These are phyloP conservation scores for Candida krabiensis DNA, from an alignment of 805 yeast genomes.

Conservation along the genomic window DNA sequence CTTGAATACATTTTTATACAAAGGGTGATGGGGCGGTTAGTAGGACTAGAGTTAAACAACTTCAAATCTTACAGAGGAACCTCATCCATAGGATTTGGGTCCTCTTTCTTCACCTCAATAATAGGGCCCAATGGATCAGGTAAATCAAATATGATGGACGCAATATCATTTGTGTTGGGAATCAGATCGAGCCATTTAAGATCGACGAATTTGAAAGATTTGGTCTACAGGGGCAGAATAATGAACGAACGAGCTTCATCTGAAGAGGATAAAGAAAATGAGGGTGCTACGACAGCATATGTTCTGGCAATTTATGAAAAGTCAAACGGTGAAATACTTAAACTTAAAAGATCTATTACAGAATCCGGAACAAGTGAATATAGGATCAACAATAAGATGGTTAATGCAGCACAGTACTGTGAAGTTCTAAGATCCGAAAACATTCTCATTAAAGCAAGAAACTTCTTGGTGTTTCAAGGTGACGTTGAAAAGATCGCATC, in stretches of 20 bases:
- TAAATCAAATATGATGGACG: constrained; percentile 95
- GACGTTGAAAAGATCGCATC: constrained; percentile 93
- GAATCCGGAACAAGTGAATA: constrained; percentile 65
- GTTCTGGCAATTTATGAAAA: constrained; percentile 78
- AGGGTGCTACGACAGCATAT: constrained; percentile 57
- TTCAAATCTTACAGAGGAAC: constrained; percentile 90
- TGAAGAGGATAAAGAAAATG: constrained; percentile 21
- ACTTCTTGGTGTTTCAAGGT: constrained; percentile 94
- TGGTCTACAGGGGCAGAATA: constrained; percentile 74
- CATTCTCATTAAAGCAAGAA: constrained; percentile 83
- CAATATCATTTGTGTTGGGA: constrained; percentile 91
- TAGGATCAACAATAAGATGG: constrained; percentile 58
- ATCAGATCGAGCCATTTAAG: constrained; percentile 73
- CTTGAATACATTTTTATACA: too few relatives aligned
- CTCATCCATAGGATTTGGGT: constrained; percentile 77
- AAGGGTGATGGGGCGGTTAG: constrained; percentile 80
- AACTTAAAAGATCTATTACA: constrained; percentile 63
- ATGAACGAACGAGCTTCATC: constrained; percentile 28
- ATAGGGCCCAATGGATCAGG: constrained; percentile 99
- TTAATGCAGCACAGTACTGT: constrained; percentile 65
- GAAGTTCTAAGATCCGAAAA: constrained; percentile 70
- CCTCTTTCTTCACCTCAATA: constrained; percentile 80
- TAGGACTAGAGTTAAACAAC: constrained; percentile 76
- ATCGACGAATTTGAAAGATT: constrained; percentile 68
- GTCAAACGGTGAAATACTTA: constrained; percentile 54